Evolutionary conservation across 441 rosid genomes (phyloP).

Genomic region (Aquilaria agallochum): DNA sequence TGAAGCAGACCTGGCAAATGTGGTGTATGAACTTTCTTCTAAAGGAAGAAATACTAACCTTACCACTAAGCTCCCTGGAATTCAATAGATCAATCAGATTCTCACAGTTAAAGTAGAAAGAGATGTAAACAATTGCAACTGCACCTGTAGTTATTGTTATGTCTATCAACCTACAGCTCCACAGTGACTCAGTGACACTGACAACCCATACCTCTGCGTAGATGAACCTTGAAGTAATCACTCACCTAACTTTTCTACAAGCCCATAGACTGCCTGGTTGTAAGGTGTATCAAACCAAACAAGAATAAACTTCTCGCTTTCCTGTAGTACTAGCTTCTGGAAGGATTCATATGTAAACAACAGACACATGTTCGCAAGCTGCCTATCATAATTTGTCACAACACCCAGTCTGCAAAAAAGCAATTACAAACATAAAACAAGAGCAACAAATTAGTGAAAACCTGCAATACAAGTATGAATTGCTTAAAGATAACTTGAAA

Average conservation of each 20-base stretch:
- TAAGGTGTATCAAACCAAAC: slow-evolving; percentile 96
- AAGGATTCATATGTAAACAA: slow-evolving; percentile 84
- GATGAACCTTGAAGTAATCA: slow-evolving; percentile 14
- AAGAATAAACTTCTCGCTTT: slow-evolving; percentile 92
- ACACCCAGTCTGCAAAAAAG: slow-evolving; percentile 48
- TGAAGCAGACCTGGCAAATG: slow-evolving; percentile 97
- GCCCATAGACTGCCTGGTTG: slow-evolving; percentile 94
- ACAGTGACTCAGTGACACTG: neutral
- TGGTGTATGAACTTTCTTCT: slow-evolving; percentile 91
- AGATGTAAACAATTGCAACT: too few species aligned
- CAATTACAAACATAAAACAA: slow-evolving; percentile 9
- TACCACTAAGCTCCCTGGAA: slow-evolving; percentile 89
- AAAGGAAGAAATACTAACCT: slow-evolving; percentile 92
- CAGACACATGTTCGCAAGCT: slow-evolving; percentile 80
- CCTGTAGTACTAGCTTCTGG: slow-evolving; percentile 88
- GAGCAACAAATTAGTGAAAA: neutral
- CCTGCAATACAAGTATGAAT: too few species aligned
- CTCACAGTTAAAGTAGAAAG: too few species aligned
- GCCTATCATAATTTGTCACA: slow-evolving; percentile 50
- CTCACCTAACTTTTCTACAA: slow-evolving; percentile 88
- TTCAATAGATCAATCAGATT: slow-evolving; percentile 1
- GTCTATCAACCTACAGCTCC: too few species aligned
- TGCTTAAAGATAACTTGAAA: too few species aligned
- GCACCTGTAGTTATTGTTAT: too few species aligned
- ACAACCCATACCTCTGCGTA: neutral